phyloP scores from a whole-genome alignment of 306 rosid species.

The Rubus idaeus region DNA sequence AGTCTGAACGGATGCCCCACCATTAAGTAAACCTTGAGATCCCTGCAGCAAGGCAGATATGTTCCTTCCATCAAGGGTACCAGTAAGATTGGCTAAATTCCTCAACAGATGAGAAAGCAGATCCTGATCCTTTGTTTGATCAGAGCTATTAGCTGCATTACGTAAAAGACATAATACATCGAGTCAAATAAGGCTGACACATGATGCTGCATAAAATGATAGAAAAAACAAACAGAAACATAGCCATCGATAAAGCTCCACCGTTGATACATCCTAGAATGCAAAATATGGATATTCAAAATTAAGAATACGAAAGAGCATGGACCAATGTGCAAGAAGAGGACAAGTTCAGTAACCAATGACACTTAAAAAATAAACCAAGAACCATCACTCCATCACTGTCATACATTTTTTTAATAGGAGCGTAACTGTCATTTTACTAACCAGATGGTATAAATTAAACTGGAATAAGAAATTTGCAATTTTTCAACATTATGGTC shows the following conservation, averaged over 20 bases:
- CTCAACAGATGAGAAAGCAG: constrained; percentile 57
- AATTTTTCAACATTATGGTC: background rate
- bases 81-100: constrained; percentile 58
- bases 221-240: background rate
- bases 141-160: constrained; percentile 65
- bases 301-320: background rate
- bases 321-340: background rate
- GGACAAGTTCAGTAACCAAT: background rate
- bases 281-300: background rate
- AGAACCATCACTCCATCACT: background rate
- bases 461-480: background rate
- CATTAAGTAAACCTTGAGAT: constrained; percentile 50
- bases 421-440: background rate
- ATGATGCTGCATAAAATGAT: background rate
- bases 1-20: constrained; percentile 37
- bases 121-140: constrained; percentile 55
- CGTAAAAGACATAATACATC: constrained; percentile 31
- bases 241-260: background rate
- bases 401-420: background rate
- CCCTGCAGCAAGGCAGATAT: constrained; percentile 54
- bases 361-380: background rate
- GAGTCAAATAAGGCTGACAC: constrained; percentile 37
- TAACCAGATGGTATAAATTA: background rate
- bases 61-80: constrained; percentile 51
- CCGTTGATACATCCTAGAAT: background rate